Conservation (phyloP, 805 yeast genomes). For the Candida caryicola region DNA sequence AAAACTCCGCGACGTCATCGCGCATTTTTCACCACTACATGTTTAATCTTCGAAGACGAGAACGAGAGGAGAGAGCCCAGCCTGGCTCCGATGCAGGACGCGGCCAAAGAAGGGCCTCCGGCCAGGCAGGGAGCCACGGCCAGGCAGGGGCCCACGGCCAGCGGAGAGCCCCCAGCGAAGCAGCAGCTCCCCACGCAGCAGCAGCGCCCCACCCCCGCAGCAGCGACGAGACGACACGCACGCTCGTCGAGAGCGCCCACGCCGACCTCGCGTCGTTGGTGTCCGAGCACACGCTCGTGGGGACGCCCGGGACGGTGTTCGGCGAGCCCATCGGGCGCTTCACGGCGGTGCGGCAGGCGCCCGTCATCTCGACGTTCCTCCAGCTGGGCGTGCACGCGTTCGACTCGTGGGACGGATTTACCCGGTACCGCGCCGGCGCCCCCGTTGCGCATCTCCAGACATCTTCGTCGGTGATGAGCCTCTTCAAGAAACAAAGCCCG, state of each 20-base stretch:
- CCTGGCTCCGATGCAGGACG: too few species aligned
- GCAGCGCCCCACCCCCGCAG: slow-evolving; percentile 7
- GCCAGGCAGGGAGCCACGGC: too few species aligned
- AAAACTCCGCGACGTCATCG: too few species aligned
- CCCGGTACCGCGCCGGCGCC: background rate
- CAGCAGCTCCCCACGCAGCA: too few species aligned
- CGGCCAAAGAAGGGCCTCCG: too few species aligned
- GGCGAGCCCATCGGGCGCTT: slow-evolving; percentile 11
- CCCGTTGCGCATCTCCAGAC: slow-evolving; percentile 18
- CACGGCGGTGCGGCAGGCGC: slow-evolving; percentile 11
- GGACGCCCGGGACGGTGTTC: slow-evolving; percentile 10
- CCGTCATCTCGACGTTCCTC: slow-evolving; percentile 19
- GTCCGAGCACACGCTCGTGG: slow-evolving; percentile 20
- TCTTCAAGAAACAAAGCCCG: slow-evolving; percentile 30
- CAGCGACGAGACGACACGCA: slow-evolving; percentile 8
- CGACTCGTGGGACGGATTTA: slow-evolving; percentile 1
- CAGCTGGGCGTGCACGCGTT: slow-evolving; percentile 19
- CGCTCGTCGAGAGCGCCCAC: slow-evolving; percentile 4
- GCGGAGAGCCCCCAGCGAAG: too few species aligned
- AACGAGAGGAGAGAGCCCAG: background rate
- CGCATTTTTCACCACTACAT: too few species aligned
- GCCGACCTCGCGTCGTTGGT: slow-evolving; percentile 8
- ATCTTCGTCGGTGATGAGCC: slow-evolving; percentile 18
- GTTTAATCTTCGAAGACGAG: background rate
- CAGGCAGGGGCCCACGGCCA: too few species aligned